These are phyloP conservation scores for Globisporangium iwayamae DNA, from an alignment of 352 stramenopile genomes.

Conservation along the genomic window DNA sequence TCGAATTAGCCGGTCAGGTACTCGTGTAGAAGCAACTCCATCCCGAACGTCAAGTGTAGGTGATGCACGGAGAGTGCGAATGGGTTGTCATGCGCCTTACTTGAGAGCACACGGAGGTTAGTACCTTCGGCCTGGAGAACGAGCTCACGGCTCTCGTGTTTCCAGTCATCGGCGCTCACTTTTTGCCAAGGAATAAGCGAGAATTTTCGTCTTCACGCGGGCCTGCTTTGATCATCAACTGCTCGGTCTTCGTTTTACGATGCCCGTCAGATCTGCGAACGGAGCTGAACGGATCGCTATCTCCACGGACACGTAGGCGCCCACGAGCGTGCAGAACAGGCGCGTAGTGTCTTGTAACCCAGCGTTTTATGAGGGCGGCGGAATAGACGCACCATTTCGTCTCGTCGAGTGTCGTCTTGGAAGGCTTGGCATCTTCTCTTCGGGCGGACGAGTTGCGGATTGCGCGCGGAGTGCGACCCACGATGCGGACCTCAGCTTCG, in stretches of 20 bases:
- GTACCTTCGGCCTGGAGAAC: not conserved
- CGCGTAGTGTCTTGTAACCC: not conserved
- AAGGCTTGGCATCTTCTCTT: not conserved
- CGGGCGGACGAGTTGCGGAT: not conserved
- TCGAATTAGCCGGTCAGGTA: not conserved
- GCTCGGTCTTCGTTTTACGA: not conserved
- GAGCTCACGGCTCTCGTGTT: not conserved
- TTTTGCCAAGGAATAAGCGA: not conserved
- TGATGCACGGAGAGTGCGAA: not conserved
- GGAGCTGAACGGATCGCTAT: not conserved
- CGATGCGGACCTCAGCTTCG: not conserved
- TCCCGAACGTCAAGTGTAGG: not conserved
- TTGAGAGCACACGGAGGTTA: no score
- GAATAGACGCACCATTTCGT: not conserved
- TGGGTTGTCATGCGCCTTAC: not conserved
- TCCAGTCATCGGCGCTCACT: not conserved
- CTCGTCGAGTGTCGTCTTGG: not conserved
- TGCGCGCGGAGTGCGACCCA: not conserved
- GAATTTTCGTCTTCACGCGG: not conserved
- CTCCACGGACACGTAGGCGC: not conserved
- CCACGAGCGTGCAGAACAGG: not conserved
- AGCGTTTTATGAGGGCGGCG: no score
- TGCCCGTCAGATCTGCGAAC: not conserved
- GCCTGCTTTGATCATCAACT: not conserved
- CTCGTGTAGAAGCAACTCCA: not conserved